Base-by-base conservation (phyloP, 805 yeast genomes). In the Komagataella mondaviorum region DNA sequence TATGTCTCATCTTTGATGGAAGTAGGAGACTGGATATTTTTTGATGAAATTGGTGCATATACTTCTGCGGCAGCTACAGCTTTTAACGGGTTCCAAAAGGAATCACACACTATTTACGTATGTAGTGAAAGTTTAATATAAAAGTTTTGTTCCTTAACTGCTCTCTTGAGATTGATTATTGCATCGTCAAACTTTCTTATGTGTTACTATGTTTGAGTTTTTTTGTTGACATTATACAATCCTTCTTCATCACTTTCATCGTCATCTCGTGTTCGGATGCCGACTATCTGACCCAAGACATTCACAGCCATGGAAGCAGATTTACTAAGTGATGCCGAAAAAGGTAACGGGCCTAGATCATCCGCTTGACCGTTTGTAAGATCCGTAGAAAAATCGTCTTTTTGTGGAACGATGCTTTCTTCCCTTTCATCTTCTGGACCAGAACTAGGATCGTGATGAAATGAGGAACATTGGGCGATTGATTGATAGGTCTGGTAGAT, bases 21-120 rank as follows among this genome's bases (percentile, higher is more conserved):
- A 18, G 83, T 85, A 46, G 98, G 97, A 6, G 98, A 91, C 65
- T 91, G 98, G 98, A 63, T 91, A 52, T 88, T 81, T 66, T 90
- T 91, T 69, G 73, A 82, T 36, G 73, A 81, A 57, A 66, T 86
- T 53, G 99, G 99, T 16, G 97, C 99, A 17, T 91, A 91, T 69
- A 90, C 98, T 6, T 73, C 84, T 20, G 87, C 90, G 23, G 97
- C 98, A 3, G 80, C 95, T n/a, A 88, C 96, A 8, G 75, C 81
- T 47, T 91, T 91, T 73, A 91, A 91, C 62, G 99, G 99, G 16
- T 91, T 91, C 63, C 76, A 77, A 54, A 78, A 78, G 51, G 63
- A 68, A 3, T 78, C 80, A 22, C 75, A 76, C 36, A 83, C 84
- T 48, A 65, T 78, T 46, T 89, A 85, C 63, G 81, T 14, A 30